Evolutionary conservation across 2,329 filamentous ascomycete species (phyloP), one percentile per base, ranked within the genome.

Genomic region (Leptographium procerum): DNA sequence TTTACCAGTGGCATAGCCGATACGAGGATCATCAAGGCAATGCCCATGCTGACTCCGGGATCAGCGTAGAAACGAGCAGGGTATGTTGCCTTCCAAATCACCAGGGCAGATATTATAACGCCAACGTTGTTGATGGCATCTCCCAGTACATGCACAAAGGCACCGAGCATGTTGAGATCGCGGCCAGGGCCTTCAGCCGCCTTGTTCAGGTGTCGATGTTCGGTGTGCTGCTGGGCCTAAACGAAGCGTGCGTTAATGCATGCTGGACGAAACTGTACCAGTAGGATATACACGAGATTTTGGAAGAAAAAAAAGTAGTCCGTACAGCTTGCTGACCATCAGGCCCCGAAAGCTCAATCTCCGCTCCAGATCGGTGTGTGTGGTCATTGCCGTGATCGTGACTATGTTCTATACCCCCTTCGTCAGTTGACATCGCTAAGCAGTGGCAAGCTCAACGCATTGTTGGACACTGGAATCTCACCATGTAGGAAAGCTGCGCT

Each of bases 121-220:
- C 86, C 87, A 13, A 90, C 69, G 64, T 91, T 91, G 71, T 90
- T 91, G 62, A 87, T 75, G 6, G 86, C 85, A 65, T 91, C 88
- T 34, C 86, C 84, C 3, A 88, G 65, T 29, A 91, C 80, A 65
- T 91, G 88, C 16, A 88, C 70, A 13, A 91, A 66, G 1, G 88
- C 86, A 1, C 84, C 87, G 61, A 87, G 72, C 75, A 89, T 85
- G 13, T 84, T 86, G n/a, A 91, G 73, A 66, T 91, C 84, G 59
- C 75, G 76, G 1, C 74, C 74, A 0, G 71, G 73, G 16, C 64
- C 60, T 56, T 69, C 64, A 11, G 68, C 60, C 24, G 66, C 64
- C 22, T 67, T 58, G 9, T 66, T 61, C 19, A 68, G 69, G 62
- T 82, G 80, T 3, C 74, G 75, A 65, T 83, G 80, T n/a, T 75